These are phyloP conservation scores for Anthracocystis panici-leucophaei DNA, from an alignment of 1,284 basidiomycete genomes.

Conservation along the genomic window DNA sequence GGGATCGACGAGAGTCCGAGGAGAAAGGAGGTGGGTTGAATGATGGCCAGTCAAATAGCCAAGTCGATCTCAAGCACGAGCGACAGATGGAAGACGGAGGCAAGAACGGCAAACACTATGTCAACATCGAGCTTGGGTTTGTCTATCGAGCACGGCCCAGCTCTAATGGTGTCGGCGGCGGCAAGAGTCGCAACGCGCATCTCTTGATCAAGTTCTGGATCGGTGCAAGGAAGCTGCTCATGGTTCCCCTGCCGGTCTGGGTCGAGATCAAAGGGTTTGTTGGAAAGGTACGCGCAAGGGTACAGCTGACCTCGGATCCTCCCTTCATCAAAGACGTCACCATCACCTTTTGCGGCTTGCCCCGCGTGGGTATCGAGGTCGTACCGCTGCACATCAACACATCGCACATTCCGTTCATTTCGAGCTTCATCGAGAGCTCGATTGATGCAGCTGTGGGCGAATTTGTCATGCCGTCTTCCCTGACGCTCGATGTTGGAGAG, in stretches of 20 bases:
- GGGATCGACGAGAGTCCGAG: not conserved
- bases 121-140: slow-evolving; percentile 54
- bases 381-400: slow-evolving; percentile 53
- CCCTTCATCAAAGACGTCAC: slow-evolving; percentile 58
- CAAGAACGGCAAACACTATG: slow-evolving; percentile 32
- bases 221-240: slow-evolving; percentile 40
- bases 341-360: slow-evolving; percentile 53
- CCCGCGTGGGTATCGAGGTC: slow-evolving; percentile 50
- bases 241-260: slow-evolving; percentile 55
- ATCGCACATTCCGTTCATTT: slow-evolving; percentile 48
- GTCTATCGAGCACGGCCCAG: slow-evolving; percentile 50
- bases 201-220: slow-evolving; percentile 55
- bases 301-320: slow-evolving; percentile 54
- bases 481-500: slow-evolving; percentile 57
- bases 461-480: slow-evolving; percentile 53
- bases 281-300: slow-evolving; percentile 37
- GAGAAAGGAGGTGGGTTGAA: not conserved
- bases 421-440: slow-evolving; percentile 54
- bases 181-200: slow-evolving; percentile 47
- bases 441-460: slow-evolving; percentile 57
- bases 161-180: slow-evolving; percentile 27
- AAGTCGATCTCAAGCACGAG: not conserved
- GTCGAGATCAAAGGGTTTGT: slow-evolving; percentile 59
- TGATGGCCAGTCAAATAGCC: not conserved
- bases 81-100: slow-evolving; percentile 14